These are phyloP conservation scores for Lactarius indigo DNA, from an alignment of 768 basidiomycete species.

Conservation along the genomic window DNA sequence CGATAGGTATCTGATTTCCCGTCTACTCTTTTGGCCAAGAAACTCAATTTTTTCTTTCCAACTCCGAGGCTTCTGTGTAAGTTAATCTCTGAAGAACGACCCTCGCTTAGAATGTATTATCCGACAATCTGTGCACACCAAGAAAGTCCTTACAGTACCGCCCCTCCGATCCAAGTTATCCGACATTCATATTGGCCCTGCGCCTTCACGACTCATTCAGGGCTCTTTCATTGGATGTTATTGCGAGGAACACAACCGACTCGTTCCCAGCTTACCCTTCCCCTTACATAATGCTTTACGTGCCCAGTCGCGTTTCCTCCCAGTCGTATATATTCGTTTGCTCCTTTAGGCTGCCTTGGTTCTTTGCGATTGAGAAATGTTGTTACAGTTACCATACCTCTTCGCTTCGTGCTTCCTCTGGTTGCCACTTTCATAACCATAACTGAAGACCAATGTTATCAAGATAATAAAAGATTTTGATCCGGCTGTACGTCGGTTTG, in stretches of 20 bases:
- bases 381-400: background rate
- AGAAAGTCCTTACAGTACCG: background rate
- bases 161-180: background rate
- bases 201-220: background rate
- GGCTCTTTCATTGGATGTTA: background rate
- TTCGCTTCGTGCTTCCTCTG: background rate
- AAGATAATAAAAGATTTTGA: background rate
- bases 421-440: background rate
- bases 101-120: background rate
- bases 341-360: background rate
- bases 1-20: background rate
- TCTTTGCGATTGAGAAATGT: too few relatives aligned
- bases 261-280: background rate
- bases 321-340: background rate
- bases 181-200: background rate
- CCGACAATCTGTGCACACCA: background rate
- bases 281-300: background rate
- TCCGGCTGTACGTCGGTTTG: background rate
- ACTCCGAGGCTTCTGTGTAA: constrained; percentile 8
- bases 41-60: constrained; percentile 1
- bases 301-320: background rate
- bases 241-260: background rate
- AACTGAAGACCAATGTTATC: background rate
- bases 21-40: background rate
- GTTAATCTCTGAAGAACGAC: background rate